A percentile compares a stretch with the other conserved stretches of the same genome.
Conservation (phyloP, 2,329 filamentous ascomycete species). For the Beauveria australis region DNA sequence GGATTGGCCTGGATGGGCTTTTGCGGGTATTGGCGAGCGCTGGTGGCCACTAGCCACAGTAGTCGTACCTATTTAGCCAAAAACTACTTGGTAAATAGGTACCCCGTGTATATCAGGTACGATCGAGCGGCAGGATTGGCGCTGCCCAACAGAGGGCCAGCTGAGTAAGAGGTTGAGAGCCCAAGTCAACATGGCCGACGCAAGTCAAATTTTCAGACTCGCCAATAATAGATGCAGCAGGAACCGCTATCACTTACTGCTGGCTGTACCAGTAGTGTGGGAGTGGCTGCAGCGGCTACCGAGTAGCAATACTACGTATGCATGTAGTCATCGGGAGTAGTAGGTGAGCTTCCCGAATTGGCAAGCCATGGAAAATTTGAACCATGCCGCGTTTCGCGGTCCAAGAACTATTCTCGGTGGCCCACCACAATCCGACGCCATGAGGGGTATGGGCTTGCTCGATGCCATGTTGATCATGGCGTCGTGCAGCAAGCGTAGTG, state of each 20-base stretch:
- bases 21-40: slow-evolving; percentile 2
- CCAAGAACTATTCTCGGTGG: background rate
- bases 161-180: background rate
- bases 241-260: background rate
- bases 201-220: background rate
- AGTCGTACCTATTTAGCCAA: background rate
- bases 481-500: background rate
- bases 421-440: background rate
- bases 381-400: background rate
- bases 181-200: background rate
- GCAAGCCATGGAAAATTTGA: slow-evolving; percentile 1
- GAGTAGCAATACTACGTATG: background rate
- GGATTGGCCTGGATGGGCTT: background rate
- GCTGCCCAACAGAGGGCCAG: background rate
- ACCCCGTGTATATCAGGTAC: background rate
- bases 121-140: background rate
- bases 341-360: slow-evolving; percentile 5
- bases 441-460: background rate
- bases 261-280: background rate
- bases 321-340: background rate
- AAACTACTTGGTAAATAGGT: background rate
- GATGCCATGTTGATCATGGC: background rate
- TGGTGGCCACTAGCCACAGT: background rate
- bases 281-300: no score
- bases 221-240: background rate